A percentile compares a stretch with the other conserved stretches of the same genome.
phyloP scores from a whole-genome alignment of 2,329 filamentous ascomycete genomes.

The Neonectria punicea region DNA sequence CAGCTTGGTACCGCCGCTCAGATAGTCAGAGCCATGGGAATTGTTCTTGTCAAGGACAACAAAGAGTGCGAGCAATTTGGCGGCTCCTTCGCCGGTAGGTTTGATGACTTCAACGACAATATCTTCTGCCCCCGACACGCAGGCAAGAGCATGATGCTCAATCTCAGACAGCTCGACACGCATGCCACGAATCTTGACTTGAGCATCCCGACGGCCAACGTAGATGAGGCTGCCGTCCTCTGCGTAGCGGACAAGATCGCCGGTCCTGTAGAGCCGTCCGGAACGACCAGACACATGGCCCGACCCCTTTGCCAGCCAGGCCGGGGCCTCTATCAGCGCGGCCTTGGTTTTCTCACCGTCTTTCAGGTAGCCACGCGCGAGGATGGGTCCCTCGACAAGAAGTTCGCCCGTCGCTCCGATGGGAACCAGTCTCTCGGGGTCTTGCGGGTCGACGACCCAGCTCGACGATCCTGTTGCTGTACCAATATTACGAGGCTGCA shows the following conservation, averaged over 20 bases:
- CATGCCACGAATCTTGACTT: constrained; percentile 68
- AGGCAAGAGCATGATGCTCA: constrained; percentile 19
- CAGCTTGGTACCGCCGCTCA: neutral
- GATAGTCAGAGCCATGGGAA: too few relatives aligned
- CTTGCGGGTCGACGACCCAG: constrained; percentile 21
- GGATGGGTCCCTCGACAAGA: constrained; percentile 14
- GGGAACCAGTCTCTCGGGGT: constrained; percentile 20
- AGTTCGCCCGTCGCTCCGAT: constrained; percentile 23
- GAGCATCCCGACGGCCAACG: constrained; percentile 64
- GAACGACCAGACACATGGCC: neutral
- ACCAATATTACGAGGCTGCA: constrained; percentile 14
- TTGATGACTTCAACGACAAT: constrained; percentile 21
- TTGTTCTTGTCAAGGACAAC: constrained; percentile 4
- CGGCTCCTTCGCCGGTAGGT: neutral
- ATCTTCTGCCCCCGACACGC: constrained; percentile 8
- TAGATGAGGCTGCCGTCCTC: constrained; percentile 53
- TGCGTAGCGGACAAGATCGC: constrained; percentile 57
- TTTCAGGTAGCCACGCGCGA: neutral
- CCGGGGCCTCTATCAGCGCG: constrained; percentile 8
- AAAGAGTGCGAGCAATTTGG: constrained; percentile 4
- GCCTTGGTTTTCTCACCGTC: neutral
- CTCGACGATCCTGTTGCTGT: neutral
- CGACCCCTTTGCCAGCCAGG: constrained; percentile 13
- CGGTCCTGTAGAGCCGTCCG: constrained; percentile 54
- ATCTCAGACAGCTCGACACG: constrained; percentile 58